Conservation (phyloP, 768 basidiomycete genomes). For the Naganishia vishniacii region DNA sequence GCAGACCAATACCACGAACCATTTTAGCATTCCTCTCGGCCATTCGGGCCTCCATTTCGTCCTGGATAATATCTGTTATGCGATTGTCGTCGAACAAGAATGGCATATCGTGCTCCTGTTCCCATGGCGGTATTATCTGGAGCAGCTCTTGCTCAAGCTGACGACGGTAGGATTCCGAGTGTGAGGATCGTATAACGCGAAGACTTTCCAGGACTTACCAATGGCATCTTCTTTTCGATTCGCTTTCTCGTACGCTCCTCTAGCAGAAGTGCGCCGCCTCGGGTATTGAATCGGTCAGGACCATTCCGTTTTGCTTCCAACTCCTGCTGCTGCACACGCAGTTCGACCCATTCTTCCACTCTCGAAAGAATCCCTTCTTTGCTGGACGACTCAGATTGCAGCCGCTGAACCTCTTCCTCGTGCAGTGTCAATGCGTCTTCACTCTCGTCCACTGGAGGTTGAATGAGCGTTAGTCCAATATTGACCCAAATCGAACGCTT, state of each 20-base stretch:
- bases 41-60: slow-evolving; percentile 59
- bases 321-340: slow-evolving; percentile 83
- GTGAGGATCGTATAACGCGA: neutral
- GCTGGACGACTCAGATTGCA: slow-evolving; percentile 73
- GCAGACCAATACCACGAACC: slow-evolving; percentile 33
- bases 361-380: slow-evolving; percentile 70
- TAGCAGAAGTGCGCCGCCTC: slow-evolving; percentile 57
- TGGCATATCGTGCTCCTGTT: slow-evolving; percentile 62
- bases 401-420: slow-evolving; percentile 71
- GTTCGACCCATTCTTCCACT: slow-evolving; percentile 83
- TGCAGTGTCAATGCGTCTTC: slow-evolving; percentile 80
- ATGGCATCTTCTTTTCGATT: slow-evolving; percentile 84
- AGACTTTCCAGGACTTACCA: slow-evolving; percentile 55
- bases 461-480: no score
- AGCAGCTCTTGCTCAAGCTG: slow-evolving; percentile 87
- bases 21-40: slow-evolving; percentile 74
- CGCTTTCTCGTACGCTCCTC: slow-evolving; percentile 98
- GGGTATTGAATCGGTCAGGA: slow-evolving; percentile 43
- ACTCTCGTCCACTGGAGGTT: neutral
- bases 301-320: slow-evolving; percentile 54
- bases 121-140: slow-evolving; percentile 74
- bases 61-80: slow-evolving; percentile 71
- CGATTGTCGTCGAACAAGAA: slow-evolving; percentile 82
- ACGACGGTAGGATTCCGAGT: neutral
- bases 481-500: no score